Percentiles rank a stretch among this genome's conserved stretches.
phyloP scores from a whole-genome alignment of 345 rosid species.

The Populus euphratica region DNA sequence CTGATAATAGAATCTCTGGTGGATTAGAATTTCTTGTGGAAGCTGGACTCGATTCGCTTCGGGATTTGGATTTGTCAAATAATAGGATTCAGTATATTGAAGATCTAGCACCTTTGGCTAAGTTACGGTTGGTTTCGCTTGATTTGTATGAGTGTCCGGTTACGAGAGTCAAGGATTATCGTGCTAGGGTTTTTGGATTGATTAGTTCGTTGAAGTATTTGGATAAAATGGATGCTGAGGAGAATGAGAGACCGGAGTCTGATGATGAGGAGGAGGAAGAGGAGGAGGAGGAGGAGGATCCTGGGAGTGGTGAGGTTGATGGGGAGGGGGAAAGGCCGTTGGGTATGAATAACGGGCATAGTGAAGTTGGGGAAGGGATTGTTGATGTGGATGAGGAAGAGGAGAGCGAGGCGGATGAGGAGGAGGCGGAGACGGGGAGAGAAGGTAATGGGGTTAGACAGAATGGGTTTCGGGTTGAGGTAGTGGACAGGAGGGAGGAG shows the following conservation, averaged over 20 bases:
- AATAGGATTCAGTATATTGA: conserved; percentile 68
- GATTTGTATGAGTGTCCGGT: conserved; percentile 87
- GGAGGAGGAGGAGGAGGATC: conserved; percentile 62
- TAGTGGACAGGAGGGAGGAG: conserved; percentile 14
- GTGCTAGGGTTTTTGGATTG: conserved; percentile 75
- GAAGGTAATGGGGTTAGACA: conserved; percentile 30
- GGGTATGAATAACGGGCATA: conserved; percentile 50
- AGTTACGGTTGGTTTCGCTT: conserved; percentile 59
- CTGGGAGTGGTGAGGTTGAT: conserved; percentile 63
- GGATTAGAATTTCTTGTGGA: conserved; percentile 61
- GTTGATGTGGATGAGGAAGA: conserved; percentile 54
- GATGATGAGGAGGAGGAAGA: conserved; percentile 68
- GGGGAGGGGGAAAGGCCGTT: conserved; percentile 55
- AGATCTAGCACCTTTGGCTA: conserved; percentile 66
- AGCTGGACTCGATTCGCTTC: conserved; percentile 57
- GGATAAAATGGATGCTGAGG: conserved; percentile 78
- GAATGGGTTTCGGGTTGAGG: conserved; percentile 46
- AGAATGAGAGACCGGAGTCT: conserved; percentile 71
- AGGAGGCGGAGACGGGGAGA: conserved; percentile 44
- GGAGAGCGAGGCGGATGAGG: conserved; percentile 71
- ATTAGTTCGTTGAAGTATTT: conserved; percentile 68
- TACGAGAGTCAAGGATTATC: conserved; percentile 63
- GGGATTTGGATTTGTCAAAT: conserved; percentile 69
- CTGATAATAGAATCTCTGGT: conserved; percentile 65
- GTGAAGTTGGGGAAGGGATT: conserved; percentile 46